phyloP scores from a whole-genome alignment of 352 stramenopile species.

The Pythium aristosporum region DNA sequence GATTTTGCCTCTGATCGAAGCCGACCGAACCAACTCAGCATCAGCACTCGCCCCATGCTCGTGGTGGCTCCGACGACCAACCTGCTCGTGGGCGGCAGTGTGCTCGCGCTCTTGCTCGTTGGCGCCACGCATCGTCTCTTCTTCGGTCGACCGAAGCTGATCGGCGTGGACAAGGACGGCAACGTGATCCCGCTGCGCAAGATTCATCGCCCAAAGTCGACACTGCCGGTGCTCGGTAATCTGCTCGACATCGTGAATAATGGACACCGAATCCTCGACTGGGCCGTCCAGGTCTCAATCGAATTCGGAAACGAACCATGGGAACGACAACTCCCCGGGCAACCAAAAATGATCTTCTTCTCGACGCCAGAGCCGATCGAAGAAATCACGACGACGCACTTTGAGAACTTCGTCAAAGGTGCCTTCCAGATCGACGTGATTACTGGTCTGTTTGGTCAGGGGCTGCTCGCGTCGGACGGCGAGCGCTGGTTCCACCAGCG shows the following conservation, averaged over 20 bases:
- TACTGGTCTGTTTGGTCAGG: slow-evolving; percentile 22
- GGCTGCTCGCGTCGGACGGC: slow-evolving; percentile 29
- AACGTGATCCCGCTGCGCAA: not conserved
- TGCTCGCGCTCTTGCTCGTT: no score
- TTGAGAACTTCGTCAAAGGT: slow-evolving; percentile 36
- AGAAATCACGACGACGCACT: slow-evolving; percentile 35
- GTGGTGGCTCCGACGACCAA: no score
- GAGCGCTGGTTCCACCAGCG: slow-evolving; percentile 30
- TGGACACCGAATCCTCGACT: not conserved
- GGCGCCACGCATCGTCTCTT: no score
- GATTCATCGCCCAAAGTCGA: not conserved
- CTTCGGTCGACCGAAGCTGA: no score
- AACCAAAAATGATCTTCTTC: slow-evolving; percentile 22
- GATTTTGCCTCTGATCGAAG: no score
- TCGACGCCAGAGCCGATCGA: slow-evolving; percentile 24
- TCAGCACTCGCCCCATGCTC: no score
- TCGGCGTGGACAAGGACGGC: no score
- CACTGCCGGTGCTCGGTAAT: slow-evolving; percentile 10
- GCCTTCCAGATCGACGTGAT: slow-evolving; percentile 21
- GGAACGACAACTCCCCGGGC: slow-evolving; percentile 9
- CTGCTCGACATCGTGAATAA: not conserved
- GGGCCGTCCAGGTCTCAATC: no score
- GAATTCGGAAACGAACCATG: not conserved
- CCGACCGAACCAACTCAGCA: no score
- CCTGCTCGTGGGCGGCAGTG: no score